phyloP scores from a whole-genome alignment of 129 eudicot species.

The Scalesia atractyloides region DNA sequence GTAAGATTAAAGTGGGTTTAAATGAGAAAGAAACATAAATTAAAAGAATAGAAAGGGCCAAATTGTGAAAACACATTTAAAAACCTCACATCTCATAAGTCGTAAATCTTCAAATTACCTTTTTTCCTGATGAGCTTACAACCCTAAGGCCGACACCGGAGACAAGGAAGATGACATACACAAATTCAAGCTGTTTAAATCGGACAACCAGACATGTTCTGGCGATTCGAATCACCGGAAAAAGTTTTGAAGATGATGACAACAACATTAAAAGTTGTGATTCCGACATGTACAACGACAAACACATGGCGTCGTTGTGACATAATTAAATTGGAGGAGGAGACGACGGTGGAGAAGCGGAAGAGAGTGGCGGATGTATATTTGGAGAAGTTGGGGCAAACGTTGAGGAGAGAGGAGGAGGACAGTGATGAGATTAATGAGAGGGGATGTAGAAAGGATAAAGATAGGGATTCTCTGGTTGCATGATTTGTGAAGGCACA shows the following conservation, averaged over 20 bases:
- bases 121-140: too few species aligned
- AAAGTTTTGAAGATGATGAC: slow-evolving; percentile 27
- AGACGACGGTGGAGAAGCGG: slow-evolving; percentile 70
- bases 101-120: too few species aligned
- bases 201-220: slow-evolving; percentile 40
- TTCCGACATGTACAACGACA: slow-evolving; percentile 31
- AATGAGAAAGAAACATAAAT: too few species aligned
- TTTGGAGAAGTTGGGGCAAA: slow-evolving; percentile 45
- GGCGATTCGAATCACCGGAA: slow-evolving; percentile 35
- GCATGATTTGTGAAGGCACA: slow-evolving; percentile 60
- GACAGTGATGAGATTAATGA: slow-evolving; percentile 48
- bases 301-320: slow-evolving; percentile 28
- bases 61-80: too few species aligned
- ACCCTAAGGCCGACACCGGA: too few species aligned
- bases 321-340: slow-evolving; percentile 26
- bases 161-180: neutral
- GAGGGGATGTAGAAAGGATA: slow-evolving; percentile 36
- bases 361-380: slow-evolving; percentile 53
- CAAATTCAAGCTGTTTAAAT: slow-evolving; percentile 29
- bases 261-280: slow-evolving; percentile 45
- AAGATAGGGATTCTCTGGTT: slow-evolving; percentile 58
- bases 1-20: too few species aligned
- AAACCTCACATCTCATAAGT: too few species aligned
- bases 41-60: too few species aligned
- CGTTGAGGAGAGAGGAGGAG: slow-evolving; percentile 34